These are phyloP conservation scores for Saccharum hybrid DNA, from an alignment of 202 grass and related monocot species.

Conservation along the genomic window DNA sequence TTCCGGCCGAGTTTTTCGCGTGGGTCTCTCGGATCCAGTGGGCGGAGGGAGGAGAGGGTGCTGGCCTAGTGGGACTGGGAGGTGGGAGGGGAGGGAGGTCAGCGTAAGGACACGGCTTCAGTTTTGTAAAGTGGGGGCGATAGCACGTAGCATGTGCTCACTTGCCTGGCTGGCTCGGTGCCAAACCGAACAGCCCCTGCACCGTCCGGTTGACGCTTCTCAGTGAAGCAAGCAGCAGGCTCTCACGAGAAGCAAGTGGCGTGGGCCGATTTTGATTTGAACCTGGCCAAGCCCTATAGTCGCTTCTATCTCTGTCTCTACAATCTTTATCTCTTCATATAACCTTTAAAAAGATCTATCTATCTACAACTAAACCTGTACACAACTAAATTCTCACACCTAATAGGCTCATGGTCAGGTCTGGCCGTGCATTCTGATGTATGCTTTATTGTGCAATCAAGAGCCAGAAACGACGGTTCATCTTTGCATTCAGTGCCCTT, in stretches of 20 bases:
- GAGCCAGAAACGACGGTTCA: too few relatives aligned
- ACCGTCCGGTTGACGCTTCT: not conserved
- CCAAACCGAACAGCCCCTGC: not conserved
- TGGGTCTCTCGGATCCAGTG: conserved; percentile 77
- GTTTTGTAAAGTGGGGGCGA: conserved; percentile 39
- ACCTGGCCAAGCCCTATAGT: too few relatives aligned
- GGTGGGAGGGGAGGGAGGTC: not conserved
- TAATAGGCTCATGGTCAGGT: too few relatives aligned
- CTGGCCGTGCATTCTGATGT: too few relatives aligned
- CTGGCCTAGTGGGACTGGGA: not conserved
- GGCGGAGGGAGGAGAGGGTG: not conserved
- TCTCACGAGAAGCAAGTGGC: not conserved
- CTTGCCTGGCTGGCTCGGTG: not conserved
- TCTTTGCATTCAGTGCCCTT: too few relatives aligned
- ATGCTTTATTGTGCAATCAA: too few relatives aligned
- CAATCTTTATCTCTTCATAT: not conserved
- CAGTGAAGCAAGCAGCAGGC: not conserved
- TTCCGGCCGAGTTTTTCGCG: conserved; percentile 53
- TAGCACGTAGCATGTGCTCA: not conserved
- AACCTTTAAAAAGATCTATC: too few relatives aligned
- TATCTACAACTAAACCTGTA: too few relatives aligned
- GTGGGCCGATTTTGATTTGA: not conserved
- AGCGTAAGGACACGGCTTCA: conserved; percentile 38
- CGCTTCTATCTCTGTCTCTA: not conserved
- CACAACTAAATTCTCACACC: too few relatives aligned